Evolutionary conservation across 192 early-diverging fungal genomes (phyloP).

Genomic region (Mortierella hygrophila): DNA sequence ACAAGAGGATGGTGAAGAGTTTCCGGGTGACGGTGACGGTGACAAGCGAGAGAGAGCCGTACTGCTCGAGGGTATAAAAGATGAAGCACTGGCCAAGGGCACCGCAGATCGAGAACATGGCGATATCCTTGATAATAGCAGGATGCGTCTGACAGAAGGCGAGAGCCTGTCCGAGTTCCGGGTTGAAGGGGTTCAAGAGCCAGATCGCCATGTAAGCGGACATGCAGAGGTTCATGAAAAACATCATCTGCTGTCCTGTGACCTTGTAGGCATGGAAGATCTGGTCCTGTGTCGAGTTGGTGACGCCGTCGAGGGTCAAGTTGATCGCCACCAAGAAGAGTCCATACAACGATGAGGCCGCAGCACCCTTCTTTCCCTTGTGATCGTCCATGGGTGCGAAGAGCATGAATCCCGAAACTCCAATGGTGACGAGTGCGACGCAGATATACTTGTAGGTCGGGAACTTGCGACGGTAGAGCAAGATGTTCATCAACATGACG

Average conservation of each 20-base stretch:
- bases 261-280: conserved; percentile 88
- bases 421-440: conserved; percentile 88
- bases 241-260: conserved; percentile 96
- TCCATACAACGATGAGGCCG: conserved; percentile 81
- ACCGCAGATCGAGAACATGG: conserved; percentile 92
- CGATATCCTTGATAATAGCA: conserved; percentile 82
- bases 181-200: conserved; percentile 84
- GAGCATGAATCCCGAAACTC: conserved; percentile 96
- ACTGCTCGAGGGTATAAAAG: conserved; percentile 92
- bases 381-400: conserved; percentile 70
- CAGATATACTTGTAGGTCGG: conserved; percentile 90
- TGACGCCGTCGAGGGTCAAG: conserved; percentile 93
- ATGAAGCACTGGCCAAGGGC: conserved; percentile 99
- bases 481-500: conserved; percentile 94
- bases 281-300: conserved; percentile 96
- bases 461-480: conserved; percentile 90
- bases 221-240: conserved; percentile 92
- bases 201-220: conserved; percentile 79
- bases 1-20: conserved; percentile 94
- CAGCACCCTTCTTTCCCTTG: conserved; percentile 55
- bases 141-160: conserved; percentile 85
- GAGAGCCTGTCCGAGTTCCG: conserved; percentile 81
- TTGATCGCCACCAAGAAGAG: conserved; percentile 86
- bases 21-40: conserved; percentile 97
- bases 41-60: conserved; percentile 91